Conservation (phyloP, 1,284 basidiomycete genomes). For the Papiliotrema flavescens region DNA sequence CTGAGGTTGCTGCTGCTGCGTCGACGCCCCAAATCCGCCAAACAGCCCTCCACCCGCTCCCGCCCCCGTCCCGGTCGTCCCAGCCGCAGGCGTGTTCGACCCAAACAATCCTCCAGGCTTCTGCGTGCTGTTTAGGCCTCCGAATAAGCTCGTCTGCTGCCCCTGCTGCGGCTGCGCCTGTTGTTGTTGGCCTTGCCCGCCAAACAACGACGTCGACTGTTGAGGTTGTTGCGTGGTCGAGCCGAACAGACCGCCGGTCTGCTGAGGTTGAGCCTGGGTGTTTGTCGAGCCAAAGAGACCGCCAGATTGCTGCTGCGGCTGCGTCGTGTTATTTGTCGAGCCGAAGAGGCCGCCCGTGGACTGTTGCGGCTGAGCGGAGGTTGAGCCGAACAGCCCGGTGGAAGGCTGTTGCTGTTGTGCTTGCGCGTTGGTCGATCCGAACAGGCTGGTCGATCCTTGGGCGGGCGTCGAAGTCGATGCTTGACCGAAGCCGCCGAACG, state of each 20-base stretch:
- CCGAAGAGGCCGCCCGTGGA: conserved; percentile 7
- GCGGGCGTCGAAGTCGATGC: conserved; percentile 1
- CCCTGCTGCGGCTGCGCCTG: neutral
- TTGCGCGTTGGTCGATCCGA: conserved; percentile 6
- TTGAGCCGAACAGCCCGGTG: conserved; percentile 19
- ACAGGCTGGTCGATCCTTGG: conserved; percentile 6
- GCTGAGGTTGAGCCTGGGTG: neutral
- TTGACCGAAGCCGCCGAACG: neutral
- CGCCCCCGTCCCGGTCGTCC: neutral
- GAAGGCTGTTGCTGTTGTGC: conserved; percentile 1
- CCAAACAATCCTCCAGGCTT: neutral
- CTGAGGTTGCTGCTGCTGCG: conserved; percentile 13
- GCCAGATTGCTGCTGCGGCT: neutral
- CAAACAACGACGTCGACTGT: conserved; percentile 11
- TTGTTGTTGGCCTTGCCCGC: neutral
- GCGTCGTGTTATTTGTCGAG: neutral
- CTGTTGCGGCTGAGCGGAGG: conserved; percentile 4
- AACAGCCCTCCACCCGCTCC: conserved; percentile 28
- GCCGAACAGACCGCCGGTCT: conserved; percentile 4
- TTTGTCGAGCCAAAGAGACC: conserved; percentile 2
- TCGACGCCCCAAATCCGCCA: conserved; percentile 22
- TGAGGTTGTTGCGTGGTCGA: conserved; percentile 21
- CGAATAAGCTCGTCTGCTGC: neutral
- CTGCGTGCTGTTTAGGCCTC: neutral
- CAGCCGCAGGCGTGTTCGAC: neutral